phyloP scores from a whole-genome alignment of 2,329 filamentous ascomycete species.

The Penicillium psychrosexuale region DNA sequence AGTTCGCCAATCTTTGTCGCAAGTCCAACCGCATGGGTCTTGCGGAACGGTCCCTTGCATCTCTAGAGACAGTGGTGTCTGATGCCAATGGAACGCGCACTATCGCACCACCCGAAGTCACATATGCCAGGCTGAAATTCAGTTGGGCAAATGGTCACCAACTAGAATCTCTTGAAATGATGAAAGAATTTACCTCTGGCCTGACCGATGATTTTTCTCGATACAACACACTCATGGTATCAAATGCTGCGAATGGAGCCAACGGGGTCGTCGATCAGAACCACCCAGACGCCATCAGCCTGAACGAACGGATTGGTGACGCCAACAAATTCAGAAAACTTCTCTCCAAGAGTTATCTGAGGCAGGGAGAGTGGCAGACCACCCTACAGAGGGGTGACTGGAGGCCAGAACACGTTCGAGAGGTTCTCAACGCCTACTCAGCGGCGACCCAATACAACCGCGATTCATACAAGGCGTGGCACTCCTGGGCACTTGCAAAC shows the following conservation, averaged over 20 bases:
- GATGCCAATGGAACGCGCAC: constrained; percentile 41
- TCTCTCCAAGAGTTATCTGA: constrained; percentile 91
- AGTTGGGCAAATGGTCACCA: constrained; percentile 83
- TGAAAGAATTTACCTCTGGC: constrained; percentile 60
- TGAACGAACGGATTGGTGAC: constrained; percentile 46
- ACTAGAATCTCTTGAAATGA: constrained; percentile 57
- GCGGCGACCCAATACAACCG: constrained; percentile 92
- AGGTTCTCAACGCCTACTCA: constrained; percentile 86
- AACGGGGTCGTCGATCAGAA: constrained; percentile 47
- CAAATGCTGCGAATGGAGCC: constrained; percentile 45
- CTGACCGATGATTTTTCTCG: constrained; percentile 58
- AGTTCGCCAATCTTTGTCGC: constrained; percentile 95
- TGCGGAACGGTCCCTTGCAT: constrained; percentile 90
- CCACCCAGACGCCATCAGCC: constrained; percentile 37
- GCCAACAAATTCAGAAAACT: constrained; percentile 62
- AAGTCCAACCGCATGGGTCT: constrained; percentile 93
- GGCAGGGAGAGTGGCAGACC: constrained; percentile 95
- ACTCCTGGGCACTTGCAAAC: constrained; percentile 96
- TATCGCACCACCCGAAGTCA: constrained; percentile 66
- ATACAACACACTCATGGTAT: constrained; percentile 42
- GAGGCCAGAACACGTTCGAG: constrained; percentile 79
- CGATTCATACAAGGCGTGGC: constrained; percentile 98
- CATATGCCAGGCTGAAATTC: constrained; percentile 96
- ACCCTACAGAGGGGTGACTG: constrained; percentile 81
- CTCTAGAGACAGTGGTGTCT: constrained; percentile 71